Evolutionary conservation across 345 rosid genomes (phyloP).

Genomic region (Hirschfeldia incana): DNA sequence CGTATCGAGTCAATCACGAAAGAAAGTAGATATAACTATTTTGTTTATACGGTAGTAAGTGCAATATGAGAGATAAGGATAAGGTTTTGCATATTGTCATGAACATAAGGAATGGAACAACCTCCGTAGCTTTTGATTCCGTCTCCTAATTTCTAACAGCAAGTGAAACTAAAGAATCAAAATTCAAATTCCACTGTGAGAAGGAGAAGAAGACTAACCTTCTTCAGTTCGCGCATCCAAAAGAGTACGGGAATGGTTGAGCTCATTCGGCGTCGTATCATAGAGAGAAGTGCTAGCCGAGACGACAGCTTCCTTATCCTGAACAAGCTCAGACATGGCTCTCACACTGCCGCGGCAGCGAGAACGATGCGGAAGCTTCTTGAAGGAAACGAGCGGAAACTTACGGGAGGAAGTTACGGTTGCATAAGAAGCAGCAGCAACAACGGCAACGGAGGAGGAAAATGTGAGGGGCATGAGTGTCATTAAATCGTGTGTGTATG

Average conservation of each 20-base stretch:
- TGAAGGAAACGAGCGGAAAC: constrained; percentile 36
- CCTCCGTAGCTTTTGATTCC: no score
- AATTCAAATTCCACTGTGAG: constrained; percentile 2
- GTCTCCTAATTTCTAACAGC: neutral
- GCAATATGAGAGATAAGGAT: no score
- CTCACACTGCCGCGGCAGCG: constrained; percentile 36
- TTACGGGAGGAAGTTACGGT: constrained; percentile 37
- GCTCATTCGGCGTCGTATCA: constrained; percentile 28
- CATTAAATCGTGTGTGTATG: constrained; percentile 33
- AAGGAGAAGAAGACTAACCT: constrained; percentile 46
- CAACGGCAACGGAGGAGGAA: constrained; percentile 41
- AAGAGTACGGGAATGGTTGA: constrained; percentile 60
- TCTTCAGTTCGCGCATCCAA: constrained; percentile 65
- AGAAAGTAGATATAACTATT: no score
- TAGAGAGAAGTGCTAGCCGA: constrained; percentile 31
- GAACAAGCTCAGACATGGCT: constrained; percentile 68
- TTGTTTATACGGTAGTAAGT: no score
- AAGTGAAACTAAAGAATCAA: neutral
- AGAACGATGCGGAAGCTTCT: constrained; percentile 35
- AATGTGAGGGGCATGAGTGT: constrained; percentile 48
- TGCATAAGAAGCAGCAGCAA: constrained; percentile 5
- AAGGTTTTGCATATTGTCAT: no score
- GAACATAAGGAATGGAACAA: no score
- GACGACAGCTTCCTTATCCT: constrained; percentile 53
- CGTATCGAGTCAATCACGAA: no score